These are phyloP conservation scores for Paramyrothecium roridum DNA, from an alignment of 2,329 filamentous ascomycete genomes.

Conservation along the genomic window DNA sequence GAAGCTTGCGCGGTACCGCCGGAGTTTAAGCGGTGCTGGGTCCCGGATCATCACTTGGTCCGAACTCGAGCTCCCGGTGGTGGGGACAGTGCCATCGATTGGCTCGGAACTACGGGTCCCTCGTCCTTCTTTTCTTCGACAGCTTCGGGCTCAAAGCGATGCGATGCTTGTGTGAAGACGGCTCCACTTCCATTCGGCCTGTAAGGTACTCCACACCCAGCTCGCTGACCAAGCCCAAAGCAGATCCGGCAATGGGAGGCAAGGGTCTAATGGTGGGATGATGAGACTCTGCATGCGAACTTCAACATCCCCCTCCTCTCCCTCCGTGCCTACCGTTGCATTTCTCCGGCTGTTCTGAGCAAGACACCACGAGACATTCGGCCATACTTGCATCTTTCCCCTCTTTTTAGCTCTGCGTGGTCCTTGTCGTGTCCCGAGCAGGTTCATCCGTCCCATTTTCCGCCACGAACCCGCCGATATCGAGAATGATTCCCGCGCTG, in stretches of 20 bases:
- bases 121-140: neutral
- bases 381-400: neutral
- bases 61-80: neutral
- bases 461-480: neutral
- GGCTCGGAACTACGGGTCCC: neutral
- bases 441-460: slow-evolving; percentile 2
- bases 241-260: too few relatives aligned
- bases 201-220: too few relatives aligned
- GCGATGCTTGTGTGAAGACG: too few relatives aligned
- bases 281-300: neutral
- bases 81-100: neutral
- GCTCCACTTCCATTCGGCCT: too few relatives aligned
- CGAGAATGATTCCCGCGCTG: slow-evolving; percentile 28
- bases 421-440: neutral
- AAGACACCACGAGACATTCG: neutral
- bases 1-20: neutral
- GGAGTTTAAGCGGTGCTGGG: neutral
- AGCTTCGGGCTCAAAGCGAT: too few relatives aligned
- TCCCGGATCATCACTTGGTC: neutral
- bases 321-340: neutral
- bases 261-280: neutral
- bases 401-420: neutral
- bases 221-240: too few relatives aligned
- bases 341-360: neutral
- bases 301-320: neutral